Evolutionary conservation across 768 basidiomycete genomes (phyloP), one percentile per base, ranked within the genome.

Genomic region (Amanita jacksonii): DNA sequence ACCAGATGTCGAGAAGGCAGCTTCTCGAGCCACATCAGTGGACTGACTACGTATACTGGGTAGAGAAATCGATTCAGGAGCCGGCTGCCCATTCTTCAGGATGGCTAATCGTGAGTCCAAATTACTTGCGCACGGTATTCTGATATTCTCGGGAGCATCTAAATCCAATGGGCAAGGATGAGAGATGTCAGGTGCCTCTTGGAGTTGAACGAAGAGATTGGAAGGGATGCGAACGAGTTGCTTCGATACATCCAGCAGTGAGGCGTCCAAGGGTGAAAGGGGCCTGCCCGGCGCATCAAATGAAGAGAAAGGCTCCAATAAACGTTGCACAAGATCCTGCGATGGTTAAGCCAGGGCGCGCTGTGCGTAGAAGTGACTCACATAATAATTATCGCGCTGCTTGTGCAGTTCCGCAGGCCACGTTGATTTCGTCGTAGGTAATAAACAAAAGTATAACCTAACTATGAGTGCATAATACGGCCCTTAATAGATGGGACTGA

Each of bases 371-470:
- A 8, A 18, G 41, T 38, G 36, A 64, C 77, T 32, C 51, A 86
- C 85, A 57, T 87, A 87, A 56, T 87, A 88, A 47, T 70, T 72
- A 32, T 80, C 76, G 41, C 85, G 66, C 54, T 81, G 81, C 50
- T 76, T 77, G 30, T 57, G 55, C 33, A 68, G 64, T 47, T 83
- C 80, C 27, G 55, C 60, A n/a, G 61, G 57, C 85, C 84, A 85
- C 5, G 64, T 63, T 4, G 69, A 54, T 56, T 82, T 85, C 38
- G 70, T 56, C 1, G 62, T 54, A 0, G 85, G 75, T 24, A 85
- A 64, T 3, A 74, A 71, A 18, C 80, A 79, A 41, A 87, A 67
- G 39, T 86, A 63, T 22, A 87, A 52, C 53, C 81, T 85, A 23
- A 50, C 20, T 49, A 32, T 46, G n/a, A 34, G n/a, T 22, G 22